A percentile compares a stretch with the other conserved stretches of the same genome.
Conservation (phyloP, 2,329 filamentous ascomycete genomes). For the Stenocarpella maydis region DNA sequence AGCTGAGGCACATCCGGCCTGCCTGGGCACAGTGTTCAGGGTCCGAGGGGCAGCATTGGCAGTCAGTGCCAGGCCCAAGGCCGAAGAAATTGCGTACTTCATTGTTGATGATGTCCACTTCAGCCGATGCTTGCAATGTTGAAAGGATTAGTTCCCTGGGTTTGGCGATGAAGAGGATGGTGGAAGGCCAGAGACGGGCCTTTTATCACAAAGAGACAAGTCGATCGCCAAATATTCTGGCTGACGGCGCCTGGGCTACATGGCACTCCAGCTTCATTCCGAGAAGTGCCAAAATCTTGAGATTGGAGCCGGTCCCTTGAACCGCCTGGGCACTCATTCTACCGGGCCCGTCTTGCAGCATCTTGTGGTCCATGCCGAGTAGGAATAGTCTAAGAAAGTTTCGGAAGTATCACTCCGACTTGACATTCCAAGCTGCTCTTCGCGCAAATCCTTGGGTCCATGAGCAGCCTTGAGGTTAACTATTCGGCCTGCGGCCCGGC, state of each 20-base stretch:
- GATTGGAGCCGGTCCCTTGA: constrained; percentile 21
- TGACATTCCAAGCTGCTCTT: not conserved
- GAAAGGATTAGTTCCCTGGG: not conserved
- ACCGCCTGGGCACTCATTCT: constrained; percentile 16
- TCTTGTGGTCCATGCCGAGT: not conserved
- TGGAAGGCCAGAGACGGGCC: not conserved
- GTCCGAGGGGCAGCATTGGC: constrained; percentile 45
- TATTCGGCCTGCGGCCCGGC: constrained; percentile 23
- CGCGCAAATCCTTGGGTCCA: not conserved
- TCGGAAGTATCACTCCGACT: constrained; percentile 13
- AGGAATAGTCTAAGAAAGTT: not conserved
- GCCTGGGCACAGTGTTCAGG: constrained; percentile 41
- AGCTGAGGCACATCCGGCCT: constrained; percentile 46
- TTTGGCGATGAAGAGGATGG: not conserved
- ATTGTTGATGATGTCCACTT: not conserved
- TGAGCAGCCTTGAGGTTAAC: constrained; percentile 18
- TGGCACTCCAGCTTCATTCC: not conserved
- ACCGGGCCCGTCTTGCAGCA: not conserved
- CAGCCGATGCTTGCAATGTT: not conserved
- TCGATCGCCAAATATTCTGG: not conserved
- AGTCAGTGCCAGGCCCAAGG: constrained; percentile 28
- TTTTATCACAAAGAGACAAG: constrained; percentile 8
- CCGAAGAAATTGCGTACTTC: constrained; percentile 14
- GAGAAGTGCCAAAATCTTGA: not conserved
- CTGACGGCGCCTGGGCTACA: not conserved